Conservation (phyloP, 2,329 filamentous ascomycete genomes). For the Shiraia sp. region DNA sequence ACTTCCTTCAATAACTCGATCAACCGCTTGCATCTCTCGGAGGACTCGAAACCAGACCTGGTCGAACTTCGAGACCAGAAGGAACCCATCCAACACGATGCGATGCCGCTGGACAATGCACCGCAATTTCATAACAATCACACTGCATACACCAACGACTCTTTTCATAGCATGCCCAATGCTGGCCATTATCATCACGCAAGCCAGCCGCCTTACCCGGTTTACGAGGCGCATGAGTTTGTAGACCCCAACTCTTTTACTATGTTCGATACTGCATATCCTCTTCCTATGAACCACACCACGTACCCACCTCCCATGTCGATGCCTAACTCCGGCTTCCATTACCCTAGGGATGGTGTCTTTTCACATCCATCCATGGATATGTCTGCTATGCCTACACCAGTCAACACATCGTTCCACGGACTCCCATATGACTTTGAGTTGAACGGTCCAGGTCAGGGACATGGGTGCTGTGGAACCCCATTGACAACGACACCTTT, state of each 20-base stretch:
- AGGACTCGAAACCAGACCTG: conserved; percentile 12
- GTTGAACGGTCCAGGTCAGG: conserved; percentile 2
- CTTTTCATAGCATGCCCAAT: conserved; percentile 2
- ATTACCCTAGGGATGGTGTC: conserved; percentile 3
- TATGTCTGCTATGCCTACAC: conserved; percentile 6
- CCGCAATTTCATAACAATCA: conserved; percentile 8
- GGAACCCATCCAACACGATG: conserved; percentile 3
- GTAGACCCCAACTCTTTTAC: conserved; percentile 9
- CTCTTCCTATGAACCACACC: background rate
- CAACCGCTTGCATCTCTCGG: conserved; percentile 5
- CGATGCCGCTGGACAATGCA: conserved; percentile 4
- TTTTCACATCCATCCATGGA: conserved; percentile 4
- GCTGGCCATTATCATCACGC: conserved; percentile 2
- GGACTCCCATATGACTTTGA: conserved; percentile 11
- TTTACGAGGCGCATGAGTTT: background rate
- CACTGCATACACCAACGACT: conserved; percentile 3
- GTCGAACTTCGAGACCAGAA: conserved; percentile 3
- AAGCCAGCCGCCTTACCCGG: conserved; percentile 1
- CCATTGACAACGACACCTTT: background rate
- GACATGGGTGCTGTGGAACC: background rate
- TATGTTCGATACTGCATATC: conserved; percentile 8
- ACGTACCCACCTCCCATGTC: conserved; percentile 7
- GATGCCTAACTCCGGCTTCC: background rate
- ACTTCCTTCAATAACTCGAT: conserved; percentile 13
- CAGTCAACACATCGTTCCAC: conserved; percentile 8